Base-by-base conservation (phyloP, 2,329 filamentous ascomycete genomes). In the Rutstroemia sp. region DNA sequence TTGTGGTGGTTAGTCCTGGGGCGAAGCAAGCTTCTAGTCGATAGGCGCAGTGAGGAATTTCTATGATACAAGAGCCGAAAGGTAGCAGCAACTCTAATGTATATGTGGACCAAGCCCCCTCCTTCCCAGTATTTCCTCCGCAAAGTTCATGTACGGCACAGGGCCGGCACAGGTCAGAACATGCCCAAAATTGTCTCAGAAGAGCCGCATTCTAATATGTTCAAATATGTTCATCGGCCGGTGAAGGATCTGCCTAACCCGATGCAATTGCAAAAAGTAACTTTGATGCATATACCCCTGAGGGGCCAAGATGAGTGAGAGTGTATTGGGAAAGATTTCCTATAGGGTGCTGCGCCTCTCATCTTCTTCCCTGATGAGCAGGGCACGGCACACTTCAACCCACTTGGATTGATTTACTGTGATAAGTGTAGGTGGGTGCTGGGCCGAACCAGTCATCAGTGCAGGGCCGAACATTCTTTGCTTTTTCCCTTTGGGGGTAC, bases 221-320 rank as follows among this genome's bases (percentile, higher is more conserved):
- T 19, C 30, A 23, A 10, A 39, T 8, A 10, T 7, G 21, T 23
- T 19, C 30, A 23, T n/a, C 9, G 25, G 25, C 53, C 47, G 46
- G 53, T 51, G 53, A 51, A 51, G 47, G 25, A 55, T 55, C 23
- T 23, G n/a, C 49, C 10, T 38, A 39, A 30, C 27, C 6, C 30
- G 2, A 25, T 10, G 8, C 14, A n/a, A 18, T 27, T 19, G 19
- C 16, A 39, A 23, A 4, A 50, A 5, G 46, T 37, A 38, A 49
- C 18, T 38, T 37, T 55, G 37, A 19, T 41, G 46, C 41, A 44
- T 34, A 51, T 55, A 38, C 47, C 52, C 53, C 46, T 51, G 49
- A 51, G 52, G 38, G 10, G 30, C 18, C 14, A 5, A 10, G 39
- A 10, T 23, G 19, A 19, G 25, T 27, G 30, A 49, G 18, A 25